Evolutionary conservation across 495 filamentous ascomycete species (phyloP).

Genomic region (Trypethelium eluteriae): DNA sequence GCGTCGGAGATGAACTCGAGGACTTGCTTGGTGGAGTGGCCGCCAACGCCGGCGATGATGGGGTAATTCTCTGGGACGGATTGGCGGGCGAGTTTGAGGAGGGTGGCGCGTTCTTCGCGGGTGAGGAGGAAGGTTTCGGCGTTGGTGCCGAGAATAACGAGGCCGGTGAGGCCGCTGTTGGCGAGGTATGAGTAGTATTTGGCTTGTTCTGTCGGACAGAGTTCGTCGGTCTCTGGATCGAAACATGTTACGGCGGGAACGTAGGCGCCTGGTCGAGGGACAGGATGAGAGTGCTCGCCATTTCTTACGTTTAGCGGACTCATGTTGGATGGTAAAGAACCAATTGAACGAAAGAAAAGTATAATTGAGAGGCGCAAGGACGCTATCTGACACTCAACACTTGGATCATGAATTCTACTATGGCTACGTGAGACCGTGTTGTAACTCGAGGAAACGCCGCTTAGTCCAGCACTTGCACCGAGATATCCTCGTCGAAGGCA

Average conservation of each 20-base stretch:
- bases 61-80: constrained; percentile 26
- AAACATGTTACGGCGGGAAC: constrained; percentile 30
- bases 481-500: not conserved
- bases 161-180: constrained; percentile 26
- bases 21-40: constrained; percentile 58
- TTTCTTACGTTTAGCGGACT: not conserved
- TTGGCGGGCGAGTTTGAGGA: constrained; percentile 23
- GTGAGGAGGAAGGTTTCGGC: constrained; percentile 31
- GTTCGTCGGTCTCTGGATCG: constrained; percentile 25
- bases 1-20: constrained; percentile 54
- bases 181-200: constrained; percentile 31
- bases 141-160: constrained; percentile 31
- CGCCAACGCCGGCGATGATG: constrained; percentile 45
- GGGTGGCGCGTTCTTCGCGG: constrained; percentile 24
- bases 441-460: not conserved
- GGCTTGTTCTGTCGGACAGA: constrained; percentile 22
- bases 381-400: too few species aligned
- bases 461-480: not conserved
- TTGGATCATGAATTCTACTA: too few species aligned
- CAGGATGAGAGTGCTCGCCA: constrained; percentile 11
- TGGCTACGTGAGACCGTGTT: not conserved
- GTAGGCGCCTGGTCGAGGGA: constrained; percentile 24
- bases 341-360: not conserved
- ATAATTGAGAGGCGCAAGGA: not conserved
- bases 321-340: not conserved